A percentile compares a stretch with the other conserved stretches of the same genome.
Conservation (phyloP, 2,329 filamentous ascomycete genomes). For the Exserohilum rostratum region DNA sequence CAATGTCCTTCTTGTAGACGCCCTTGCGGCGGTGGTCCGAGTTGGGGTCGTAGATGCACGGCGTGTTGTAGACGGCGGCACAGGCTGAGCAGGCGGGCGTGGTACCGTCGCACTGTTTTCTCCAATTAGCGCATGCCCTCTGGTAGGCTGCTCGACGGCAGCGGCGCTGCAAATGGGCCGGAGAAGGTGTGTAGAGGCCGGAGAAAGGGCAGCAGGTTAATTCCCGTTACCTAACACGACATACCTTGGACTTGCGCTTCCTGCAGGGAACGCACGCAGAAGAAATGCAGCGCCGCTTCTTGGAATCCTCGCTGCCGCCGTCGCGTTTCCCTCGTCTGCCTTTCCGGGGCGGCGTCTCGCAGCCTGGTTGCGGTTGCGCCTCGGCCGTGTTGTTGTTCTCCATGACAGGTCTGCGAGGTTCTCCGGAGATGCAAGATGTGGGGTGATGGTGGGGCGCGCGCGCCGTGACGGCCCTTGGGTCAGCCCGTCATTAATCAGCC, state of each 20-base stretch:
- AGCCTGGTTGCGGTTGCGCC: background rate
- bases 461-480: constrained; percentile 16
- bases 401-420: constrained; percentile 19
- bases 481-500: constrained; percentile 35
- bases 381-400: constrained; percentile 17
- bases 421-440: constrained; percentile 20
- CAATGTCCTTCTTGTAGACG: constrained; percentile 92
- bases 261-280: constrained; percentile 50
- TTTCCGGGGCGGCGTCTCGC: constrained; percentile 31
- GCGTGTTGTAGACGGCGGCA: constrained; percentile 86
- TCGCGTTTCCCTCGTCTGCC: constrained; percentile 45
- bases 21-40: constrained; percentile 96
- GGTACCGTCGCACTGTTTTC: constrained; percentile 72
- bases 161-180: constrained; percentile 2
- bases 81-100: constrained; percentile 70
- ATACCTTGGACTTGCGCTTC: constrained; percentile 50
- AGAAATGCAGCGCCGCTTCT: constrained; percentile 52
- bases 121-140: constrained; percentile 17
- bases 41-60: constrained; percentile 93
- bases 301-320: constrained; percentile 48
- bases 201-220: constrained; percentile 17
- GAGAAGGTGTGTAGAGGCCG: constrained; percentile 13
- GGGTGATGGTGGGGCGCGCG: constrained; percentile 28
- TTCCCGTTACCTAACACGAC: constrained; percentile 20
- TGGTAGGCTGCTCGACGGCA: constrained; percentile 9